These are phyloP conservation scores for Eucalyptus fibrosa DNA, from an alignment of 345 rosid genomes.

Conservation along the genomic window DNA sequence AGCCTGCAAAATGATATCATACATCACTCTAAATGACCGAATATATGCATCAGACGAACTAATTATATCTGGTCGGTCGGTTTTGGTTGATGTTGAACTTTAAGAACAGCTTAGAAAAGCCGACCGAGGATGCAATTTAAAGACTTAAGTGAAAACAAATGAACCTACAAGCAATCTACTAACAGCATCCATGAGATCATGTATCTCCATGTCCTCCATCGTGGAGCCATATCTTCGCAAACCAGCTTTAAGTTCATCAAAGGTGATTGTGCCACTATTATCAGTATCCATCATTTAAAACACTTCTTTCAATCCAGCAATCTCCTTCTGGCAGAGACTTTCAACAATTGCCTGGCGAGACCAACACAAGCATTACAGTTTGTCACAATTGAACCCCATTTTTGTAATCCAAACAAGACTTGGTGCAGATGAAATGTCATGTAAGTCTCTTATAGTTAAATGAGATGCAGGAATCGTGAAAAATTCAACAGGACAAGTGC, in stretches of 20 bases:
- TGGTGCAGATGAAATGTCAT: background rate
- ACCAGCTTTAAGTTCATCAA: slow-evolving; percentile 18
- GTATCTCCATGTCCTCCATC: slow-evolving; percentile 9
- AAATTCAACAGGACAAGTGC: background rate
- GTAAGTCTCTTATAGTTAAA: background rate
- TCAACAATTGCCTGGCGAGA: background rate
- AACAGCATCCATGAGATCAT: slow-evolving; percentile 16
- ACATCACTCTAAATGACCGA: too few species aligned
- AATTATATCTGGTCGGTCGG: background rate
- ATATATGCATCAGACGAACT: background rate
- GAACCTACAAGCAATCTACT: background rate
- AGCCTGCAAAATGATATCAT: too few species aligned
- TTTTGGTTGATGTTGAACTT: background rate
- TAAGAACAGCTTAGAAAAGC: background rate
- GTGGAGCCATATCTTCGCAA: slow-evolving; percentile 7
- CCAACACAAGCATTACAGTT: background rate
- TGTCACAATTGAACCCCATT: background rate
- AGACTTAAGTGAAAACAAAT: background rate
- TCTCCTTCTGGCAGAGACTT: background rate
- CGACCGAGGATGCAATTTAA: background rate
- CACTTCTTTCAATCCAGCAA: background rate
- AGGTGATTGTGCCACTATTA: slow-evolving; percentile 17
- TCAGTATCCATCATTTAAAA: background rate
- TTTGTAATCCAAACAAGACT: background rate
- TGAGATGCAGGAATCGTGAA: background rate